These are phyloP conservation scores for Xylaria arbuscula DNA, from an alignment of 2,329 filamentous ascomycete genomes.

Conservation along the genomic window DNA sequence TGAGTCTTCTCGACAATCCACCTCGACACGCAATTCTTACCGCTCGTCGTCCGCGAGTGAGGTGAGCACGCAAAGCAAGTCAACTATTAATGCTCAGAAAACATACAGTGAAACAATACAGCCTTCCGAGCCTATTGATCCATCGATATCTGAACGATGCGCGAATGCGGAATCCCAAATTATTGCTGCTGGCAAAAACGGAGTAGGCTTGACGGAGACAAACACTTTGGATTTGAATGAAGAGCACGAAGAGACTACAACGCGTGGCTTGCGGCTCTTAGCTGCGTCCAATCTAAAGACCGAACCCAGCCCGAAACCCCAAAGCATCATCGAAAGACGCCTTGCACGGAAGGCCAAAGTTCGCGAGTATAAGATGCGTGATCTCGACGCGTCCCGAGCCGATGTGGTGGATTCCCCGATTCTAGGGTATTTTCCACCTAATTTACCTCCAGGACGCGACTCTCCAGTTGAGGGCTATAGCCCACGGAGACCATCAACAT, in stretches of 20 bases:
- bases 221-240: neutral
- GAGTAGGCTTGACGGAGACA: neutral
- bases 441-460: conserved; percentile 21
- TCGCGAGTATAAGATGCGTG: conserved; percentile 42
- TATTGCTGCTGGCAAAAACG: neutral
- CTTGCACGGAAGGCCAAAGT: conserved; percentile 43
- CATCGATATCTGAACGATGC: conserved; percentile 1
- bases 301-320: conserved; percentile 21
- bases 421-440: conserved; percentile 41
- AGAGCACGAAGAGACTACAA: neutral
- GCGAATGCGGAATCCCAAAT: neutral
- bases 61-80: conserved; percentile 25
- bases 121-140: neutral
- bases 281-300: neutral
- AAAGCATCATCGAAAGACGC: conserved; percentile 42
- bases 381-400: conserved; percentile 40
- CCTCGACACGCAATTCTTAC: conserved; percentile 32
- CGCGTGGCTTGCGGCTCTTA: conserved; percentile 10
- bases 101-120: neutral
- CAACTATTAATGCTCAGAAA: conserved; percentile 23
- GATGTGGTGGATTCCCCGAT: conserved; percentile 40
- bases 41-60: conserved; percentile 40
- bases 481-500: conserved; percentile 21
- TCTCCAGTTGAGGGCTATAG: conserved; percentile 17
- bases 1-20: conserved; percentile 37